Base-by-base conservation (phyloP, 371 early-diverging fungal genomes). In the Coemansia sp. region DNA sequence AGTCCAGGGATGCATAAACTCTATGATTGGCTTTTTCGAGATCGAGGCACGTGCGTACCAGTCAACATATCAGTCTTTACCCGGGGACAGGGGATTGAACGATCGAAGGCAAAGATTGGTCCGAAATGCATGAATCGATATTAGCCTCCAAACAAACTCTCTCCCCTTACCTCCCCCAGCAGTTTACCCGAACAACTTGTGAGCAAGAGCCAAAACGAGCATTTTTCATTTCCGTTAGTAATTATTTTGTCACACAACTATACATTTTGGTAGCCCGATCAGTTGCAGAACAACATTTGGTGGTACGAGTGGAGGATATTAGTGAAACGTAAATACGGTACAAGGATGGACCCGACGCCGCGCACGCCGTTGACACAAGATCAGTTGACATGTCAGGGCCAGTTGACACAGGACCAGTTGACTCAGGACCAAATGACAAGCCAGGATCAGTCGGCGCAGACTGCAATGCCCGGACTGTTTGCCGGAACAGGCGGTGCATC, bases 331-430 rank as follows among this genome's bases (percentile, higher is more conserved):
- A n/a, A n/a, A n/a, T 16, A 42, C 16, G 16, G 26, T 24, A 24
- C 26, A 42, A 42, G n/a, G n/a, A 54, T 54, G 54, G 27, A 54
- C 54, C 29, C 54, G 7, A 11, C 54, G 6, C 54, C 18, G 5
- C 54, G n/a, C 11, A 7, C 54, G 14, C 54, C 54, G 31, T n/a
- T 14, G n/a, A 54, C 54, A 29, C 54, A 54, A 4, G 54, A 54
- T 3, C 29, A 29, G 27, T 13, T 29, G 27, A 31, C 54, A 16
- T 10, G 14, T 5, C 54, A 22, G 5, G 10, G 26, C 11, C 53
- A 53, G 53, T 14, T 11, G 11, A 8, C 13, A 27, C 24, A 53
- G 10, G 51, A 34, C 8, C 54, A 53, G 54, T 14, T 11, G 11
- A 10, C 14, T 16, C 24, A 53, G 27, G 31, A 54, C 2, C 54